phyloP scores from a whole-genome alignment of 805 yeast genomes.

The Metschnikowia rubicola region DNA sequence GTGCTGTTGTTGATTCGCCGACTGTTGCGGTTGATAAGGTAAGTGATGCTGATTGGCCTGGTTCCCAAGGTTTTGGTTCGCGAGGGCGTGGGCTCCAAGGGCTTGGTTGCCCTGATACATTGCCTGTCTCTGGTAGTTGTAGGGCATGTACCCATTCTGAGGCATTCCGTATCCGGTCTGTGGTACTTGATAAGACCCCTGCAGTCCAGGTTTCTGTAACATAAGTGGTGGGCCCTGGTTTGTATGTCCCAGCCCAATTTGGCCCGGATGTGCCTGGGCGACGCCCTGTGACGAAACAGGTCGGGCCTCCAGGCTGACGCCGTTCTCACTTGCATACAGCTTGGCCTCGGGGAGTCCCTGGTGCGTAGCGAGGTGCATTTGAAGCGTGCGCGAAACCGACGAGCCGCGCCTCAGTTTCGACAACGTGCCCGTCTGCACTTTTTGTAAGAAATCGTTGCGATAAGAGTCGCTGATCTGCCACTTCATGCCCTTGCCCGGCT shows the following conservation, averaged over 20 bases:
- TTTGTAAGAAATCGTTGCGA: constrained; percentile 76
- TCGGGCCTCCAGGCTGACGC: background rate
- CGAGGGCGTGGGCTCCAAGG: no score
- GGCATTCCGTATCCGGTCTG: background rate
- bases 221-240: background rate
- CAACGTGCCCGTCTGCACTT: constrained; percentile 72
- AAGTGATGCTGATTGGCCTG: constrained; percentile 7
- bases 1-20: constrained; percentile 6
- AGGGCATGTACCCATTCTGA: background rate
- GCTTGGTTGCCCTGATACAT: no score
- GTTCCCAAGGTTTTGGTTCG: background rate
- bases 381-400: constrained; percentile 75
- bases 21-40: constrained; percentile 2
- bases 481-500: constrained; percentile 99
- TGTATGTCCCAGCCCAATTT: background rate
- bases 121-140: background rate
- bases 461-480: constrained; percentile 92
- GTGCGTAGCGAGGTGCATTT: constrained; percentile 65
- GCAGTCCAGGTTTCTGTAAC: background rate
- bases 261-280: background rate
- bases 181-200: background rate
- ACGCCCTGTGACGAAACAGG: background rate
- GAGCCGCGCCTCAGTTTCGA: constrained; percentile 77
- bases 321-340: constrained; percentile 20
- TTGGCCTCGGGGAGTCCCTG: constrained; percentile 49